Evolutionary conservation across 768 basidiomycete genomes (phyloP).

Genomic region (Gymnopilus dilepis): DNA sequence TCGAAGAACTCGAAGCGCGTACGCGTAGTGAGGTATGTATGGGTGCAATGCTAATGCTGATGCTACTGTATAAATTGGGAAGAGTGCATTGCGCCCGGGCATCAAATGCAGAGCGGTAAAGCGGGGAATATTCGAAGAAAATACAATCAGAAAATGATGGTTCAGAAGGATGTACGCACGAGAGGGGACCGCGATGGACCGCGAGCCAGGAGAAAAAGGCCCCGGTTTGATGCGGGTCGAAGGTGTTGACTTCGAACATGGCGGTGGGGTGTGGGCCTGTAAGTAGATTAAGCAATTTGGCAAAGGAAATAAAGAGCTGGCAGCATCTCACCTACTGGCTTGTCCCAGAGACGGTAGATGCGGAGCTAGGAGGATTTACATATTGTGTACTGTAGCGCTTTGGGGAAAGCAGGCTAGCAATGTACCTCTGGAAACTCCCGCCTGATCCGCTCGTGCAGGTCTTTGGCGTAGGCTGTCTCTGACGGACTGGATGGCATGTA

Average conservation of each 20-base stretch:
- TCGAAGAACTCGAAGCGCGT: background rate
- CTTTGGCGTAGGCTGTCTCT: slow-evolving; percentile 53
- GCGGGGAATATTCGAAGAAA: background rate
- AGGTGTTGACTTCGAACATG: slow-evolving; percentile 76
- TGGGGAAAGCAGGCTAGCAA: background rate
- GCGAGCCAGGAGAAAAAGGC: slow-evolving; percentile 71
- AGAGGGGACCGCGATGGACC: slow-evolving; percentile 72
- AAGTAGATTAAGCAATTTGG: background rate
- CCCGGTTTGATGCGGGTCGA: slow-evolving; percentile 71
- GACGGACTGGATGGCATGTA: slow-evolving; percentile 53
- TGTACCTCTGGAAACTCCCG: slow-evolving; percentile 73
- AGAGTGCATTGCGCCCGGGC: too few species aligned
- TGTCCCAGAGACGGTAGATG: slow-evolving; percentile 67
- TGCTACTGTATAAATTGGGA: too few species aligned
- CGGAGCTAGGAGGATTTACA: slow-evolving; percentile 48
- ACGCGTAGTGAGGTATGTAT: background rate
- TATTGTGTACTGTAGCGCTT: background rate
- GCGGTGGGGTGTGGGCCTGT: slow-evolving; percentile 69
- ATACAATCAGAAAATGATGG: background rate
- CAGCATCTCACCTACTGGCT: slow-evolving; percentile 55
- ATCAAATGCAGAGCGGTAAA: background rate
- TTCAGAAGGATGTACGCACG: slow-evolving; percentile 55
- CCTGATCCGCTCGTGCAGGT: slow-evolving; percentile 62
- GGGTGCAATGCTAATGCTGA: background rate
- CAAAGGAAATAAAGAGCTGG: background rate